Percentiles rank a stretch among this genome's conserved stretches.
Conservation (phyloP, 202 grass and related monocot genomes). For the Setaria italica region DNA sequence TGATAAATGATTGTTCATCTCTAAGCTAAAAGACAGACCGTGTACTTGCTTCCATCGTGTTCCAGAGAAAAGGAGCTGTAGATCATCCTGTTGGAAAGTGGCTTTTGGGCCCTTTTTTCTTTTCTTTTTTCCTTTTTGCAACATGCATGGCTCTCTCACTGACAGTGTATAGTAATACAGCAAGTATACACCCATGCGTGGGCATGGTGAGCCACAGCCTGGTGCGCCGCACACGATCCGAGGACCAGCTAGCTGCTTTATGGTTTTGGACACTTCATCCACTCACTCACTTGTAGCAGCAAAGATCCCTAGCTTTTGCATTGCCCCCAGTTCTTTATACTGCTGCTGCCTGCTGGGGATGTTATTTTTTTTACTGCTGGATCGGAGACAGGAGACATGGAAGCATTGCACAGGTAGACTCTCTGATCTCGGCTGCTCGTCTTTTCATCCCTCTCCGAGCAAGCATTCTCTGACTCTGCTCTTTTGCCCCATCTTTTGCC, state of each 20-base stretch:
- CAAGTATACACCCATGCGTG: not conserved
- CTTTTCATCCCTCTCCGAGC: slow-evolving; percentile 40
- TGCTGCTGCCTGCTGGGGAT: not conserved
- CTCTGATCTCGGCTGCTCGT: slow-evolving; percentile 31
- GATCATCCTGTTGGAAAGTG: slow-evolving; percentile 36
- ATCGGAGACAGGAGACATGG: slow-evolving; percentile 26
- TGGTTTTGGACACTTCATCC: slow-evolving; percentile 18
- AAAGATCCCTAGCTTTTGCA: slow-evolving; percentile 22
- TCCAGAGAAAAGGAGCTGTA: slow-evolving; percentile 7
- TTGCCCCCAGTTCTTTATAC: not conserved
- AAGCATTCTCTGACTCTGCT: slow-evolving; percentile 28
- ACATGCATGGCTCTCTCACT: slow-evolving; percentile 21
- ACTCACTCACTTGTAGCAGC: not conserved
- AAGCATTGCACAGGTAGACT: slow-evolving; percentile 32
- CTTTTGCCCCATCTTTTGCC: slow-evolving; percentile 44
- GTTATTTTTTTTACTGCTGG: not conserved
- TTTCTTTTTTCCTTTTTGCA: not conserved
- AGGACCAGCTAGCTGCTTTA: slow-evolving; percentile 28
- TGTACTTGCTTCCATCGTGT: slow-evolving; percentile 15
- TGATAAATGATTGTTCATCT: too few species aligned
- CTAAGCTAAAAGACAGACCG: not conserved
- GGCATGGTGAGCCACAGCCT: slow-evolving; percentile 12
- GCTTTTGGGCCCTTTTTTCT: slow-evolving; percentile 18
- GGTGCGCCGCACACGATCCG: slow-evolving; percentile 43
- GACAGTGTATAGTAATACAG: not conserved